phyloP scores from a whole-genome alignment of 139 green algal species.

The Diplosphaera chodatii region DNA sequence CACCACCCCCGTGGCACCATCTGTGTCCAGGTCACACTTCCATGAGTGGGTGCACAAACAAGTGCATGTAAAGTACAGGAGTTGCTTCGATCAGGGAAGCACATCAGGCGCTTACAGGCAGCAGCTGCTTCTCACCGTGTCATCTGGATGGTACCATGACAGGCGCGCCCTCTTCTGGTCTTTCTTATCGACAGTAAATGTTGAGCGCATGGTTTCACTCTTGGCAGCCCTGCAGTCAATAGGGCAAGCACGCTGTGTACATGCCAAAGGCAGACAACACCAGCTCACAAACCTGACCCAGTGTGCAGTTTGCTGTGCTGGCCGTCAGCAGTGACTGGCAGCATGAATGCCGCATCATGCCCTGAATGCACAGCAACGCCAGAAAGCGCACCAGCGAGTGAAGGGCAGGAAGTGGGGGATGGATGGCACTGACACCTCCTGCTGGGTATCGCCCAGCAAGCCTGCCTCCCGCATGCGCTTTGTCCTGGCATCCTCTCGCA shows the following conservation, averaged over 20 bases:
- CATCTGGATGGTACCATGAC: conserved; percentile 55
- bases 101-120: too few species aligned
- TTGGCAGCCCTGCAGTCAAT: conserved; percentile 19
- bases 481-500: background rate
- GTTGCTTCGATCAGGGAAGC: too few species aligned
- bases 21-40: conserved; percentile 5
- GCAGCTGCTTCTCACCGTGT: too few species aligned
- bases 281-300: too few species aligned
- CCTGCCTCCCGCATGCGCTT: background rate
- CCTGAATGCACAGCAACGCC: background rate
- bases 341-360: too few species aligned
- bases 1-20: conserved; percentile 53
- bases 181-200: conserved; percentile 38
- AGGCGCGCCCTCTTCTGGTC: conserved; percentile 36
- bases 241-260: too few species aligned
- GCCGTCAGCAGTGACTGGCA: too few species aligned
- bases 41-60: background rate
- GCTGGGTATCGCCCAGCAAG: background rate
- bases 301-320: too few species aligned
- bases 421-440: conserved; percentile 8
- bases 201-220: conserved; percentile 25
- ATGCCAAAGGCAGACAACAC: background rate
- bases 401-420: conserved; percentile 45
- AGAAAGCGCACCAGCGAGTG: conserved; percentile 28
- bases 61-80: too few species aligned